Evolutionary conservation across 2,329 filamentous ascomycete genomes (phyloP).

Genomic region (Atkinsonella hypoxylon): DNA sequence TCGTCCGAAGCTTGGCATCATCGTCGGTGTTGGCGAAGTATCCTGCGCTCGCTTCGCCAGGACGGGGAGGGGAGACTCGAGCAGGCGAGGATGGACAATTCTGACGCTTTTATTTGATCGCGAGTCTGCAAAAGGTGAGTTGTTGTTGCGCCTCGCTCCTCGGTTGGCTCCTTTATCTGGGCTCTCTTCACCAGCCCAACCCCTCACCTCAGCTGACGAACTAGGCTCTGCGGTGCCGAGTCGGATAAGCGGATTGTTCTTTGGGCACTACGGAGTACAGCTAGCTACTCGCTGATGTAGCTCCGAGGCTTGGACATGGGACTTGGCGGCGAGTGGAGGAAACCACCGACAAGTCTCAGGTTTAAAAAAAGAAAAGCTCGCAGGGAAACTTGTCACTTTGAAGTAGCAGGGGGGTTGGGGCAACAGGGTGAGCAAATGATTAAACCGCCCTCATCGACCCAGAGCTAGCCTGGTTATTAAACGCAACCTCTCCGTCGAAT

Average conservation of each 20-base stretch:
- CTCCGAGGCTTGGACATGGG: too few species aligned
- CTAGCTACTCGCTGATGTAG: too few species aligned
- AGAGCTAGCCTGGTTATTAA: neutral
- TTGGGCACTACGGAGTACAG: neutral
- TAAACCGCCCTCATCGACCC: neutral
- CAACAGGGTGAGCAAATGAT: neutral
- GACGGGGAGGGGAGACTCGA: neutral
- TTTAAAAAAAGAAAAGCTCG: neutral
- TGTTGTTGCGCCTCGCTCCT: constrained; percentile 4
- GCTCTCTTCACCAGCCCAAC: constrained; percentile 1
- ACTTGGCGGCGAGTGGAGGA: too few species aligned
- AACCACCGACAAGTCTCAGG: neutral
- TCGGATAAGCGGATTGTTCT: neutral
- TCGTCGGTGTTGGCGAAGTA: constrained; percentile 9
- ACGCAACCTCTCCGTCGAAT: too few species aligned
- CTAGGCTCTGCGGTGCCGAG: neutral
- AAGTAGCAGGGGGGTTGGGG: neutral
- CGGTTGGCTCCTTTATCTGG: constrained; percentile 5
- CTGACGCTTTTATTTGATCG: constrained; percentile 5
- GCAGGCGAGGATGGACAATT: constrained; percentile 1
- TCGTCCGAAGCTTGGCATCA: constrained; percentile 42
- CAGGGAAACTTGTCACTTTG: neutral
- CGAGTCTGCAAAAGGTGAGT: constrained; percentile 9
- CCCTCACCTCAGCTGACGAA: constrained; percentile 4
- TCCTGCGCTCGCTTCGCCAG: constrained; percentile 1